Evolutionary conservation across 306 rosid species (phyloP).

Genomic region (Cicer arietinum): DNA sequence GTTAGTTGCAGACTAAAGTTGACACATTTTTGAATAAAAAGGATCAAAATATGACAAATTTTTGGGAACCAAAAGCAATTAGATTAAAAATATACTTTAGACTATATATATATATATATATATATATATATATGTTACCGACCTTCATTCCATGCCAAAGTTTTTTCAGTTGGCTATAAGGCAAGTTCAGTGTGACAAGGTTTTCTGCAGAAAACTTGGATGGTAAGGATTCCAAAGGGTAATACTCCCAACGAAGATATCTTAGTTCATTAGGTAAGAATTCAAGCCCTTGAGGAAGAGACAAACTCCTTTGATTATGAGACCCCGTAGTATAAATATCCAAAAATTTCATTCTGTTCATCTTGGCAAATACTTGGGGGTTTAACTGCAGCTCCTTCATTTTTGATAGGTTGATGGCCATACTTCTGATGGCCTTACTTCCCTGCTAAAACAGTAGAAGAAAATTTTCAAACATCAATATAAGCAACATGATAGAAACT

Average conservation of each 20-base stretch:
- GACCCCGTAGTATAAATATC: background rate
- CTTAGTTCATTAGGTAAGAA: background rate
- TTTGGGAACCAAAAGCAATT: no score
- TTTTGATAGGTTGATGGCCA: background rate
- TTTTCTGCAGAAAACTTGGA: background rate
- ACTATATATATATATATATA: no score
- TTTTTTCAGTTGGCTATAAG: background rate
- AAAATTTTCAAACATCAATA: background rate
- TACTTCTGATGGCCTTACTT: background rate
- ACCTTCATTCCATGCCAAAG: constrained; percentile 16
- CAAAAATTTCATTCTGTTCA: background rate
- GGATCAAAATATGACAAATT: no score
- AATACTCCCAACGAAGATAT: background rate
- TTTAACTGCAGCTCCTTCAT: background rate
- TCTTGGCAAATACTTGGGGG: background rate
- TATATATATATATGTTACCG: no score
- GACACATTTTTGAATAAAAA: no score
- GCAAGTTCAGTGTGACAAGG: background rate
- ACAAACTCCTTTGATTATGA: background rate
- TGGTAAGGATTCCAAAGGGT: background rate
- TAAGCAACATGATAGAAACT: no score
- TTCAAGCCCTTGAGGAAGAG: background rate
- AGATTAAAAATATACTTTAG: no score
- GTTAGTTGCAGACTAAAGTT: no score
- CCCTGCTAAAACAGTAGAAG: background rate